Evolutionary conservation across 257 asterid species (phyloP), one percentile per base, ranked within the genome.

Genomic region (Galeopsis tetrahit): DNA sequence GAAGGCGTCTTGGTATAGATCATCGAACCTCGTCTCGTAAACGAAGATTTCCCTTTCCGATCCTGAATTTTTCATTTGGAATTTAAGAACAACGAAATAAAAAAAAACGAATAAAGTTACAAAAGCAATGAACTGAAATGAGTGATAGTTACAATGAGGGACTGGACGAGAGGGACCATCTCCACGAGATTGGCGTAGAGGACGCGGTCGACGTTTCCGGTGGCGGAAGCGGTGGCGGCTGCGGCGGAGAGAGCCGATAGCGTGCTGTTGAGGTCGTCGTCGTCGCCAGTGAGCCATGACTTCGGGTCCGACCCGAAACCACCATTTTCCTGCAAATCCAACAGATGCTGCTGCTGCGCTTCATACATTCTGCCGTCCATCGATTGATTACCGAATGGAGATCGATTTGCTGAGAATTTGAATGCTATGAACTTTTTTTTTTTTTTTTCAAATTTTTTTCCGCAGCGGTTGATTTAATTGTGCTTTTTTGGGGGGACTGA

Each of bases 81-180:
- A 69, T 71, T 31, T 75, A 61, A 21, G 35, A 10, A 71, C 11
- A 2, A 53, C 0, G 0, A 43, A 17, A 14, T 6, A 49, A 9
- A 48, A 46, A 55, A 46, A 13, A 1, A 4, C 3, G 62, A 35
- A 21, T 13, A 8, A 6, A 42, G 1, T 40, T 7, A 60, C 6
- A 79, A 63, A 60, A 40, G 10, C 17, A 44, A 31, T 32, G 17
- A 70, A 71, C 11, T 57, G 38, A 75, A 72, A 58, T 62, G 60
- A 44, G 84, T 4, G 77, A 48, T 9, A 8, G 56, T 84, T 69
- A 94, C 99, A 78, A 94, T 94, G 77, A 91, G 97, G 2, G 97
- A 82, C 84, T 89, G 95, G 63, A 94, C 96, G 38, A 94, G 97
- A 4, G 99, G 99, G 63, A 94, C 86, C 64, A 94, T 89, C 92